phyloP scores from a whole-genome alignment of 441 rosid genomes.

The Euphorbia corollata region DNA sequence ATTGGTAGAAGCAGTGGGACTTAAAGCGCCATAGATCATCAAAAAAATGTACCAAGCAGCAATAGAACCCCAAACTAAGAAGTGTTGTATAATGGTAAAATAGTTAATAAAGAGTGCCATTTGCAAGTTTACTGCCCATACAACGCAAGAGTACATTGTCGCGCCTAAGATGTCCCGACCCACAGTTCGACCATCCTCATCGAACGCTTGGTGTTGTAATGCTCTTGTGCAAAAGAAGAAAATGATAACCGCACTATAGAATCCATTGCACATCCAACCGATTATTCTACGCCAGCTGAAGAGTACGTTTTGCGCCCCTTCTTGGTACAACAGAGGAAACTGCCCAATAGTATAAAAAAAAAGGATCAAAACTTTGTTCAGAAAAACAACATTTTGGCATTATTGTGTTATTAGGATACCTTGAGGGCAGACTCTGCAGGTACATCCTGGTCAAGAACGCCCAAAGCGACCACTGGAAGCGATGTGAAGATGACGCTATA shows the following conservation, averaged over 20 bases:
- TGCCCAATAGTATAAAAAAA: conserved; percentile 27
- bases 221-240: conserved; percentile 70
- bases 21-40: conserved; percentile 60
- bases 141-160: conserved; percentile 74
- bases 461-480: conserved; percentile 80
- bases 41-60: conserved; percentile 67
- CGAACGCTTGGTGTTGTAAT: conserved; percentile 57
- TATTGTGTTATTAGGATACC: conserved; percentile 27
- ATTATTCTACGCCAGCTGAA: conserved; percentile 73
- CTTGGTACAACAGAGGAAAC: conserved; percentile 88
- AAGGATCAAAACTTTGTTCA: conserved; percentile 2
- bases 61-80: conserved; percentile 73
- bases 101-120: conserved; percentile 72
- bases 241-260: conserved; percentile 45
- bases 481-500: conserved; percentile 86
- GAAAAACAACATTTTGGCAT: not conserved
- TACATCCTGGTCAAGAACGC: conserved; percentile 89
- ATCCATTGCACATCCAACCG: conserved; percentile 69
- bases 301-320: conserved; percentile 71
- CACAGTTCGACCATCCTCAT: conserved; percentile 59
- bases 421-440: conserved; percentile 49
- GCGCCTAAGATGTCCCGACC: conserved; percentile 71
- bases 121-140: conserved; percentile 83
- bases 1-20: conserved; percentile 42
- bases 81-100: conserved; percentile 72